These are phyloP conservation scores for Flaveria robusta DNA, from an alignment of 129 eudicot species.

Conservation along the genomic window DNA sequence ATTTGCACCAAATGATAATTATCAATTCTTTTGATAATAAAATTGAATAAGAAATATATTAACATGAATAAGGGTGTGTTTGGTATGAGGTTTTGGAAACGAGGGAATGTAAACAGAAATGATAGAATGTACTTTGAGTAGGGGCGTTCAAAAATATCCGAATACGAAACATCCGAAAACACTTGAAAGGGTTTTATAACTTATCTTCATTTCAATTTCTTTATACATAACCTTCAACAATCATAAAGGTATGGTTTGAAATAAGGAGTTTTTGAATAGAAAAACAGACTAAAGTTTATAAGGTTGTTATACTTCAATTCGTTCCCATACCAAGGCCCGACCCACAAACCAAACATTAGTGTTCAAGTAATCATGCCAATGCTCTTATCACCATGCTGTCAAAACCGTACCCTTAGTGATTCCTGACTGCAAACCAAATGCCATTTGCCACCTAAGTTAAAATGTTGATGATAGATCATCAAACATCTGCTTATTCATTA, in stretches of 20 bases:
- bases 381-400: background rate
- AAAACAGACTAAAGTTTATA: background rate
- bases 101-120: background rate
- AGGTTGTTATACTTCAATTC: background rate
- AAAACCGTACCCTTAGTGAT: background rate
- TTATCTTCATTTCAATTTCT: background rate
- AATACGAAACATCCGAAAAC: no score
- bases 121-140: background rate
- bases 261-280: background rate
- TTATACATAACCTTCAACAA: background rate
- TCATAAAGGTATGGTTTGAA: background rate
- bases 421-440: conserved; percentile 5
- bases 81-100: background rate
- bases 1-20: conserved; percentile 21
- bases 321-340: background rate
- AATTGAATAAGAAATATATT: conserved; percentile 42
- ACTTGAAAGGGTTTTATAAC: background rate
- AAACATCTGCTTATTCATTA: conserved; percentile 16
- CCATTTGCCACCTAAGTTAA: background rate
- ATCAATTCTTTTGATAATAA: conserved; percentile 40
- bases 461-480: background rate
- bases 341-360: background rate
- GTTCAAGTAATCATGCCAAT: background rate
- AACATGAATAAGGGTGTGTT: conserved; percentile 17
- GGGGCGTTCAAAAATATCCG: no score